These are phyloP conservation scores for Kwoniella sp. DNA, from an alignment of 768 basidiomycete species.

Conservation along the genomic window DNA sequence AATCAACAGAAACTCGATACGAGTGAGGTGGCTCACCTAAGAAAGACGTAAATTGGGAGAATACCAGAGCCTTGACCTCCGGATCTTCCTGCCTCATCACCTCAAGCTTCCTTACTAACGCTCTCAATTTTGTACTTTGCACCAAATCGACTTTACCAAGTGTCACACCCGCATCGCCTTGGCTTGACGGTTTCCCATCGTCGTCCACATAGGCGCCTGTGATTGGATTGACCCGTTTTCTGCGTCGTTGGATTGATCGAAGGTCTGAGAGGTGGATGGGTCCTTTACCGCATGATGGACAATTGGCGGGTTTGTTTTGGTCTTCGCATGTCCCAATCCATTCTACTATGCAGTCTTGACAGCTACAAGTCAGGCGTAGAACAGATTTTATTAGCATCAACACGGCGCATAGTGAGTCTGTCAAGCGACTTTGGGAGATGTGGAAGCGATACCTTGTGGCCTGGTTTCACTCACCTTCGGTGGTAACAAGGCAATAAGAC, in stretches of 20 bases:
- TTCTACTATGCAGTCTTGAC: slow-evolving; percentile 84
- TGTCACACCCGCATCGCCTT: slow-evolving; percentile 56
- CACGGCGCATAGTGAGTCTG: no score
- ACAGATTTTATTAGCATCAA: slow-evolving; percentile 66
- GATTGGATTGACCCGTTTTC: slow-evolving; percentile 41
- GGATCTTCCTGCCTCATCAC: slow-evolving; percentile 62
- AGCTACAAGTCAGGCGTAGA: slow-evolving; percentile 58
- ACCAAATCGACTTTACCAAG: slow-evolving; percentile 80
- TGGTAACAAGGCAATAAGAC: slow-evolving; percentile 54
- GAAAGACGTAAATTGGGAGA: slow-evolving; percentile 54
- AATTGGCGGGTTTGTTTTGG: slow-evolving; percentile 69
- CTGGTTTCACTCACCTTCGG: slow-evolving; percentile 42
- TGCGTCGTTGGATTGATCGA: slow-evolving; percentile 40
- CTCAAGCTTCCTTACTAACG: slow-evolving; percentile 74
- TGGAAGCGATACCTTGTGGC: no score
- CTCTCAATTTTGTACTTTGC: slow-evolving; percentile 88
- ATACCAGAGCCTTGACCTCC: slow-evolving; percentile 63
- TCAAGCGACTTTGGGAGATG: no score
- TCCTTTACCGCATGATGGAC: slow-evolving; percentile 69
- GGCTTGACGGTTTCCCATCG: slow-evolving; percentile 18
- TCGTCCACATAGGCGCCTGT: slow-evolving; percentile 31
- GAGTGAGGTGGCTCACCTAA: slow-evolving; percentile 33
- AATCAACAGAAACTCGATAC: no score
- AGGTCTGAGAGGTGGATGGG: slow-evolving; percentile 50
- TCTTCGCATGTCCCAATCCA: slow-evolving; percentile 71